Evolutionary conservation across 2,329 filamentous ascomycete genomes (phyloP).

Genomic region (Thielaviopsis euricoi): DNA sequence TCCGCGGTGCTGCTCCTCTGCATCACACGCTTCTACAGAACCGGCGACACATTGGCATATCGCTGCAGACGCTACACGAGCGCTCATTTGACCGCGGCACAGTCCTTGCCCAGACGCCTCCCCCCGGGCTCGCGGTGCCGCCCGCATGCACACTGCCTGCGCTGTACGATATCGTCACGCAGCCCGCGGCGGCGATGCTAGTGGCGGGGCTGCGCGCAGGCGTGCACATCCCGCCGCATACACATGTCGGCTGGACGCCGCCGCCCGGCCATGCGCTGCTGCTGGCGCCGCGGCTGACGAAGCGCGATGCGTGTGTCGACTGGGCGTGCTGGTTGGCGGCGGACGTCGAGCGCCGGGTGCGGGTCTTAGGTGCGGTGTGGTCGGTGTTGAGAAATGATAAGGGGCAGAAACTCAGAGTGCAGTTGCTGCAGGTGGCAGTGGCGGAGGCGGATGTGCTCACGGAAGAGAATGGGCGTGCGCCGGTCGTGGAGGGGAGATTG

Average conservation of each 20-base stretch:
- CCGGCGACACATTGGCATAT: conserved; percentile 50
- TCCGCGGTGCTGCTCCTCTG: conserved; percentile 73
- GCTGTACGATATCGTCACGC: conserved; percentile 34
- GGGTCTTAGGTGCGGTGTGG: conserved; percentile 54
- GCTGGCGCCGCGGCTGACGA: conserved; percentile 54
- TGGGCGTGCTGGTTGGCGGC: conserved; percentile 37
- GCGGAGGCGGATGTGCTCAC: neutral
- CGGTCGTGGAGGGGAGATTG: neutral
- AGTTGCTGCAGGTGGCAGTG: neutral
- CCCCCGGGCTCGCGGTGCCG: conserved; percentile 37
- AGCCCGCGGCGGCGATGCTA: conserved; percentile 54
- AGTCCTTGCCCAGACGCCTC: conserved; percentile 53
- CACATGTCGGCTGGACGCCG: conserved; percentile 10
- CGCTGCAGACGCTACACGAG: conserved; percentile 72
- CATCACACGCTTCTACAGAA: conserved; percentile 62
- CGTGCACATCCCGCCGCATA: conserved; percentile 46
- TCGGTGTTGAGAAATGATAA: conserved; percentile 18
- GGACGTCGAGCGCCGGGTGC: conserved; percentile 37
- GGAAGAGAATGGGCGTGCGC: neutral
- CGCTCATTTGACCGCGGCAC: conserved; percentile 61
- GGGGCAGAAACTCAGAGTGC: neutral
- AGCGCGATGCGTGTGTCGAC: conserved; percentile 44
- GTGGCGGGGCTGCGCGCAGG: conserved; percentile 44
- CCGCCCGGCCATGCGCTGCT: conserved; percentile 5
- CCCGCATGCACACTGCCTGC: conserved; percentile 26